Conservation (phyloP, 768 basidiomycete species). For the Boletus sp. region DNA sequence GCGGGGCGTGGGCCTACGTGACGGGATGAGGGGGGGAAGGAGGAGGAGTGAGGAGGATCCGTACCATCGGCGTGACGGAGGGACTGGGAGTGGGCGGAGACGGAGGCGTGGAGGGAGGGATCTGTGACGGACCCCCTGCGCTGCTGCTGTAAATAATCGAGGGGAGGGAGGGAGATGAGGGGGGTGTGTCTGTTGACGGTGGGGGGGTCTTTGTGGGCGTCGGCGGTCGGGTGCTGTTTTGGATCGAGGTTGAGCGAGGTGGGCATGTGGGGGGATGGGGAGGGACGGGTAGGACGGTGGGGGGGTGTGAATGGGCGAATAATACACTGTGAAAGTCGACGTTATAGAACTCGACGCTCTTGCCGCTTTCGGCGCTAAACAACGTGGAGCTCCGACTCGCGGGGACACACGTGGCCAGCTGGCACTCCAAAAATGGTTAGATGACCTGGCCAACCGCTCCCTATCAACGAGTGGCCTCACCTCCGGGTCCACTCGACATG, state of each 20-base stretch:
- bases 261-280: not conserved
- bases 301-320: not conserved
- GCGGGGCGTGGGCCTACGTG: conserved; percentile 52
- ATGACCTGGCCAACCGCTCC: conserved; percentile 19
- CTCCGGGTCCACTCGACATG: not conserved
- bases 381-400: conserved; percentile 30
- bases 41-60: conserved; percentile 2
- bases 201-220: conserved; percentile 31
- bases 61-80: conserved; percentile 22
- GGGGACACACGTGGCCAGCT: conserved; percentile 30
- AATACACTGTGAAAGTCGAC: conserved; percentile 25
- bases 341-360: conserved; percentile 29
- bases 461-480: not conserved
- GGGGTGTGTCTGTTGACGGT: conserved; percentile 42
- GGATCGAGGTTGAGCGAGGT: not conserved
- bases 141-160: conserved; percentile 77
- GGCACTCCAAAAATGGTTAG: conserved; percentile 21
- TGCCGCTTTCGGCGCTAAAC: conserved; percentile 25
- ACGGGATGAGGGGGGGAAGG: conserved; percentile 25
- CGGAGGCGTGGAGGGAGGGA: conserved; percentile 39
- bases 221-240: conserved; percentile 10
- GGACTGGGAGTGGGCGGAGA: conserved; percentile 13
- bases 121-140: conserved; percentile 84
- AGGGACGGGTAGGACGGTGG: not conserved
- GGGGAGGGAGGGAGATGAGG: conserved; percentile 64